Evolutionary conservation across 176 grass and related monocot genomes (phyloP), one percentile per base, ranked within the genome.

Genomic region (Leersia perrieri): DNA sequence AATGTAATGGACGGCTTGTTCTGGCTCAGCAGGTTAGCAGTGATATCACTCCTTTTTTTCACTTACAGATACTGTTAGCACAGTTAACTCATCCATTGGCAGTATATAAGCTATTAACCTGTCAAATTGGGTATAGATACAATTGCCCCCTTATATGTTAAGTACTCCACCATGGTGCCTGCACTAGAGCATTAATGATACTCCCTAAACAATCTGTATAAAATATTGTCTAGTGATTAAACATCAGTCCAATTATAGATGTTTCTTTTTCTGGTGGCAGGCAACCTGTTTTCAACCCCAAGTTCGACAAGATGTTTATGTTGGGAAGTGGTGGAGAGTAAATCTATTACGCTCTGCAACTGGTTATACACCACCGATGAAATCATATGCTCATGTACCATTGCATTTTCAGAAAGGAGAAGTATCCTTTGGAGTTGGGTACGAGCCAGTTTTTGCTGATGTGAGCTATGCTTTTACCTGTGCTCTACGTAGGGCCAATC

Each of bases 401-500:
- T 72, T 98, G 33, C 64, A 73, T 85, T 98, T 98, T 84, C 81
- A 94, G 60, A 98, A 85, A 70, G 95, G 92, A 47, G 88, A 94
- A 77, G 88, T 98, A 60, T 98, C 95, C 75, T 98, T 98, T 86
- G 95, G 95, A 74, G 90, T 93, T 80, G 92, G 95, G 55, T 92
- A 98, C 72, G 95, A 98, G 63, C 92, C 95, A 63, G 92, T 94
- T 83, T 91, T 98, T 60, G 95, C 95, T 73, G 95, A 98, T 81
- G 84, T 98, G 79, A 98, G 95, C 55, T 98, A 98, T 92, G 92
- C 95, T 69, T 98, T 98, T 87, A 94, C 95, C 35, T 91, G 91
- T 60, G 95, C 95, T 72, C 84, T 98, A 57, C 92, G 95, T 60
- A 91, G 95, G 81, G 95, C 92, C 82, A 90, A 94, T 89, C 82